These are phyloP conservation scores for Cladosporium cucumerinum DNA, from an alignment of 2,329 filamentous ascomycete species.

Conservation along the genomic window DNA sequence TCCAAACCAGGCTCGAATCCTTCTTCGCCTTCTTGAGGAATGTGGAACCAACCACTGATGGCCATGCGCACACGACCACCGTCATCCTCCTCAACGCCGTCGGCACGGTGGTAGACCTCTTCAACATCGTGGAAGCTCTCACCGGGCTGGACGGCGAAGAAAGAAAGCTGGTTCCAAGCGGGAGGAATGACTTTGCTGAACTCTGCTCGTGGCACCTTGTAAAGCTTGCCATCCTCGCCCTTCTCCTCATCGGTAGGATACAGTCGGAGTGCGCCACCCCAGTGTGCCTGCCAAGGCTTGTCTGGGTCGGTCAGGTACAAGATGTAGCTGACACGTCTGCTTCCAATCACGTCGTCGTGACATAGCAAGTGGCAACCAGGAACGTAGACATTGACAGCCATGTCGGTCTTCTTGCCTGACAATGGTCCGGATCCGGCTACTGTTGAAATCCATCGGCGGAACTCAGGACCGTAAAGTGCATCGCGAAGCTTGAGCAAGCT, in stretches of 20 bases:
- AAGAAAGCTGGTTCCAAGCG: slow-evolving; percentile 94
- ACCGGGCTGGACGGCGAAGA: slow-evolving; percentile 97
- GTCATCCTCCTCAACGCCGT: slow-evolving; percentile 61
- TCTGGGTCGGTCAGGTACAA: slow-evolving; percentile 93
- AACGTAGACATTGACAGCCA: slow-evolving; percentile 98
- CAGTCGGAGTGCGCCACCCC: slow-evolving; percentile 87
- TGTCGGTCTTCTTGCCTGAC: slow-evolving; percentile 92
- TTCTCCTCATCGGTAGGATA: slow-evolving; percentile 69
- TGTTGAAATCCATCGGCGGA: slow-evolving; percentile 81
- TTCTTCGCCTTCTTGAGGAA: slow-evolving; percentile 89
- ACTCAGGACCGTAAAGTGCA: slow-evolving; percentile 84
- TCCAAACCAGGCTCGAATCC: slow-evolving; percentile 86
- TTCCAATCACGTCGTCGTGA: slow-evolving; percentile 99
- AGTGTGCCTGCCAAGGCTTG: slow-evolving; percentile 80
- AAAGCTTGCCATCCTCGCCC: slow-evolving; percentile 63
- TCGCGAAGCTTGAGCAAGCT: slow-evolving; percentile 90
- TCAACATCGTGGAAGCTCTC: slow-evolving; percentile 99
- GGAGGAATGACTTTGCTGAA: slow-evolving; percentile 81
- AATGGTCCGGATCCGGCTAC: slow-evolving; percentile 84
- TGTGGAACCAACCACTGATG: slow-evolving; percentile 98
- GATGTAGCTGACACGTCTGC: slow-evolving; percentile 91
- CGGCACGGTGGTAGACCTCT: slow-evolving; percentile 76
- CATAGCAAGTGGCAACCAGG: slow-evolving; percentile 93
- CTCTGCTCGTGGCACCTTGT: slow-evolving; percentile 77
- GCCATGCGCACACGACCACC: slow-evolving; percentile 87